Conservation (phyloP, 177 flowering plant species). For the Telopea speciosissima region DNA sequence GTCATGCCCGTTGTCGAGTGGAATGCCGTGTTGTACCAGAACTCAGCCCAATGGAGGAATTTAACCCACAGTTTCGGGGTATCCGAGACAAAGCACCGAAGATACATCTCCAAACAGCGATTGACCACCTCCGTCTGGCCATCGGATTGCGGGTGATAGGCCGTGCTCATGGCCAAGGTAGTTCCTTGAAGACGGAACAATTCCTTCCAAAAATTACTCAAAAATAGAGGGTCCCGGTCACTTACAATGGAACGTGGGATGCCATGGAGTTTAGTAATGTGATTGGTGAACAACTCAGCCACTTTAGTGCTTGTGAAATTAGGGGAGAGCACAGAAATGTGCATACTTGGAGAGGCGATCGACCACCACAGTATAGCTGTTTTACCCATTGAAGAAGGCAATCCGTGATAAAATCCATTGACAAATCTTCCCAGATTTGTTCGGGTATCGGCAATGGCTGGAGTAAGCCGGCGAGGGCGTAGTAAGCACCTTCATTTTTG, state of each 20-base stretch:
- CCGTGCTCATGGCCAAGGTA: not conserved
- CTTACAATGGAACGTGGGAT: not conserved
- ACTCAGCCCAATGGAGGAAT: slow-evolving; percentile 8
- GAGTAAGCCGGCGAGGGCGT: not conserved
- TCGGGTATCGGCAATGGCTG: not conserved
- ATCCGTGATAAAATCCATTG: not conserved
- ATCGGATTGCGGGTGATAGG: slow-evolving; percentile 4
- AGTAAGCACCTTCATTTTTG: not conserved
- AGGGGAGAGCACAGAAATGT: not conserved
- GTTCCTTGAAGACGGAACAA: not conserved
- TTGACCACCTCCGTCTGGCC: slow-evolving; percentile 6
- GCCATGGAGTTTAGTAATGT: not conserved
- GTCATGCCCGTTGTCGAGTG: slow-evolving; percentile 4
- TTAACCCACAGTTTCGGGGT: slow-evolving; percentile 8
- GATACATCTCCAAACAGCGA: slow-evolving; percentile 2
- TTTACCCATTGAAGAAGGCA: not conserved
- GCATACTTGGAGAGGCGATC: not conserved
- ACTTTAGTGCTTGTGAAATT: not conserved
- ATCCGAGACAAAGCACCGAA: not conserved
- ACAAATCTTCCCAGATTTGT: not conserved
- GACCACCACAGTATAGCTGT: not conserved
- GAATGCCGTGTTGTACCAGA: slow-evolving; percentile 8
- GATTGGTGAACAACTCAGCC: not conserved
- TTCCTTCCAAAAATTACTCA: no score
- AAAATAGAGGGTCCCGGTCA: no score